phyloP scores from a whole-genome alignment of 495 filamentous ascomycete genomes.

The Rusavskia elegans region DNA sequence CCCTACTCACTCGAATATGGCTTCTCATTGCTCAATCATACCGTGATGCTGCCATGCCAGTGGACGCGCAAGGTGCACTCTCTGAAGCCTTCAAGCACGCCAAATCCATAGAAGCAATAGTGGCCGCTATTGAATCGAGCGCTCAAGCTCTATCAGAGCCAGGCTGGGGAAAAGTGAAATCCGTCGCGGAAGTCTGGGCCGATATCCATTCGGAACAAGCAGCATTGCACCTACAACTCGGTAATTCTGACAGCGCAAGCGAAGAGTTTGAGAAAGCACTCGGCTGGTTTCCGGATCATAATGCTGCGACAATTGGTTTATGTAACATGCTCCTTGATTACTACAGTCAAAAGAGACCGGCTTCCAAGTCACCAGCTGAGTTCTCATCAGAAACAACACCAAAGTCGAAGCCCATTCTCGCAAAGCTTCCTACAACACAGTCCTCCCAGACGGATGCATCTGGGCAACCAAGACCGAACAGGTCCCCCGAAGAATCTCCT shows the following conservation, averaged over 20 bases:
- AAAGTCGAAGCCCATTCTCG: background rate
- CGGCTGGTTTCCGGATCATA: slow-evolving; percentile 55
- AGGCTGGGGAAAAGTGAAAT: slow-evolving; percentile 60
- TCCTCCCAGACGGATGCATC: background rate
- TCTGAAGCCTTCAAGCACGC: slow-evolving; percentile 65
- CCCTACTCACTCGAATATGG: slow-evolving; percentile 67
- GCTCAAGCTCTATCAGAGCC: slow-evolving; percentile 37
- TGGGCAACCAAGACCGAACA: background rate
- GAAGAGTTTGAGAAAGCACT: slow-evolving; percentile 68
- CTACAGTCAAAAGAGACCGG: slow-evolving; percentile 36
- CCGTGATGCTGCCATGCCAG: slow-evolving; percentile 57
- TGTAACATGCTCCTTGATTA: slow-evolving; percentile 75
- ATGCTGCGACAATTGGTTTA: slow-evolving; percentile 63
- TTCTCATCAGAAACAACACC: background rate
- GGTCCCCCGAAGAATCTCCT: background rate
- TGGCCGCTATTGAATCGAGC: slow-evolving; percentile 30
- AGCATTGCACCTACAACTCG: slow-evolving; percentile 45
- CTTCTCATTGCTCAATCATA: slow-evolving; percentile 78
- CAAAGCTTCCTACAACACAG: background rate
- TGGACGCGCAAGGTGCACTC: slow-evolving; percentile 63
- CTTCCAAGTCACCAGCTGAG: slow-evolving; percentile 17
- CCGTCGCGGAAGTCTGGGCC: slow-evolving; percentile 64
- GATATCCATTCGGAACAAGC: slow-evolving; percentile 68
- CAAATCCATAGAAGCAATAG: slow-evolving; percentile 26
- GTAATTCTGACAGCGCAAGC: slow-evolving; percentile 47